Percentiles rank a stretch among this genome's conserved stretches.
These are phyloP conservation scores for Paecilomyces sp. DNA, from an alignment of 2,329 filamentous ascomycete species.

Conservation along the genomic window DNA sequence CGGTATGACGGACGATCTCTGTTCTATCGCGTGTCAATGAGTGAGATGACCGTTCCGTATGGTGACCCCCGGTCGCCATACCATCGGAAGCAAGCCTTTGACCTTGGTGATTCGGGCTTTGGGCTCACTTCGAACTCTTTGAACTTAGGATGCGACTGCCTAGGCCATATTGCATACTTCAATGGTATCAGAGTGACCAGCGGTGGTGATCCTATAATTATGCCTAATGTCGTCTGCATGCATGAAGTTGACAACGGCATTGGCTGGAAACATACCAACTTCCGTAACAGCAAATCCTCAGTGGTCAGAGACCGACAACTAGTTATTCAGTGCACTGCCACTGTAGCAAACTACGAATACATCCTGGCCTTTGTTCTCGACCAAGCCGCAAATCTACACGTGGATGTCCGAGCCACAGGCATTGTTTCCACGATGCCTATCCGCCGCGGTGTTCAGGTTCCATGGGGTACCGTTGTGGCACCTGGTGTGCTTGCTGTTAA, in stretches of 20 bases:
- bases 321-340: conserved; percentile 64
- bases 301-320: conserved; percentile 58
- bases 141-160: conserved; percentile 62
- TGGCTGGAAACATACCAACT: conserved; percentile 66
- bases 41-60: conserved; percentile 56
- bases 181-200: conserved; percentile 52
- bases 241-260: conserved; percentile 66
- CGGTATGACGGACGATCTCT: conserved; percentile 56
- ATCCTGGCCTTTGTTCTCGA: conserved; percentile 67
- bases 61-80: conserved; percentile 59
- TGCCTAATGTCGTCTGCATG: conserved; percentile 61
- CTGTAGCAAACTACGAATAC: conserved; percentile 66
- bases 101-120: conserved; percentile 60
- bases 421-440: conserved; percentile 62
- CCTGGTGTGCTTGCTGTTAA: conserved; percentile 62
- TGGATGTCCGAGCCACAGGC: conserved; percentile 63
- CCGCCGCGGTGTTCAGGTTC: conserved; percentile 52
- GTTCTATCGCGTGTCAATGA: conserved; percentile 60
- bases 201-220: conserved; percentile 50
- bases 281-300: conserved; percentile 57
- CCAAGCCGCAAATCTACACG: conserved; percentile 59
- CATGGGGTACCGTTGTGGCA: conserved; percentile 62
- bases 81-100: conserved; percentile 64
- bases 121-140: conserved; percentile 64
- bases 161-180: conserved; percentile 64